These are phyloP conservation scores for Camellia oleifera DNA, from an alignment of 179 eudicot species.

Conservation along the genomic window DNA sequence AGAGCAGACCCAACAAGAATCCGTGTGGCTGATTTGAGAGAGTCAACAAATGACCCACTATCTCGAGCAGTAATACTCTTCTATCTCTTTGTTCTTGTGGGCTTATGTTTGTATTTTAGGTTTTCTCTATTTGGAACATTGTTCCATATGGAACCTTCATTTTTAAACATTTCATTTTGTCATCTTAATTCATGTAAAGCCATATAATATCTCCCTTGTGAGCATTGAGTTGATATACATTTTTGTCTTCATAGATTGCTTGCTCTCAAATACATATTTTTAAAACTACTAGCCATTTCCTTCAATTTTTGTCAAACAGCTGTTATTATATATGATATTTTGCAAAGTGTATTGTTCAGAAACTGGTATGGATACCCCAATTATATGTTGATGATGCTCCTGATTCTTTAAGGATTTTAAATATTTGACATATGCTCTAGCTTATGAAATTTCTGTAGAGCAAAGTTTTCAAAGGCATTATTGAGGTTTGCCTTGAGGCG, in stretches of 20 bases:
- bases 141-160: background rate
- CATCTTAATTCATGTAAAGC: background rate
- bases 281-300: background rate
- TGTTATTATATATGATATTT: background rate
- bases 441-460: background rate
- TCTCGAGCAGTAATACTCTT: conserved; percentile 67
- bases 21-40: conserved; percentile 91
- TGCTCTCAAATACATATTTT: background rate
- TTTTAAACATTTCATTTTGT: background rate
- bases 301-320: background rate
- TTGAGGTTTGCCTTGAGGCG: too few relatives aligned
- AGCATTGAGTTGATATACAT: background rate
- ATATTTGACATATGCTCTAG: background rate
- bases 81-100: background rate
- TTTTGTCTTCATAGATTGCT: background rate
- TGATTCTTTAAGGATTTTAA: background rate
- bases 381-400: background rate
- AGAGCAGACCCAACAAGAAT: conserved; percentile 99
- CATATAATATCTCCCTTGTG: background rate
- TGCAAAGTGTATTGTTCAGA: background rate
- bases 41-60: conserved; percentile 94
- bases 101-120: background rate
- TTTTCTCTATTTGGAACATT: conserved; percentile 1
- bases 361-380: background rate
- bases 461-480: background rate